Conservation (phyloP, 208 protist species). For the Trypanosoma conorhini region DNA sequence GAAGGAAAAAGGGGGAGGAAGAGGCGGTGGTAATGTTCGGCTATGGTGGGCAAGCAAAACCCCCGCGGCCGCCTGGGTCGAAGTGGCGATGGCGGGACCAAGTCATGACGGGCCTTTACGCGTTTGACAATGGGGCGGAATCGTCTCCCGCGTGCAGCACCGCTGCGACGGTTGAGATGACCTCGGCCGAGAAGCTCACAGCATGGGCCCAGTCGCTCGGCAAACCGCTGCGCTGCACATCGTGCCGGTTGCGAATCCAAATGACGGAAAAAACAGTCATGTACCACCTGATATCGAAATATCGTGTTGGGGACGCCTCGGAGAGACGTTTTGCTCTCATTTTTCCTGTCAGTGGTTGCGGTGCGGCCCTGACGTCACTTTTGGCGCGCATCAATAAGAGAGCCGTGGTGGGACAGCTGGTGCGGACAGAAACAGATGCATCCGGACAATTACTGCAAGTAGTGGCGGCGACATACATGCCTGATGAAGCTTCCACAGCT, state of each 20-base stretch:
- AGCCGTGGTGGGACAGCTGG: slow-evolving; percentile 46
- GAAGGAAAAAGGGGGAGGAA: neutral
- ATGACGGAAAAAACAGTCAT: slow-evolving; percentile 42
- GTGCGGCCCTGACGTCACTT: slow-evolving; percentile 37
- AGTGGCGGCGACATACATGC: slow-evolving; percentile 22
- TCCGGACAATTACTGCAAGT: slow-evolving; percentile 22
- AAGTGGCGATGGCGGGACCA: neutral
- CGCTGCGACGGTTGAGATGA: neutral
- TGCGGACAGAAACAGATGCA: slow-evolving; percentile 6
- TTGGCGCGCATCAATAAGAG: slow-evolving; percentile 35
- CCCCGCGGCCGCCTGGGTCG: neutral
- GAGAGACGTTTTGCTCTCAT: slow-evolving; percentile 38
- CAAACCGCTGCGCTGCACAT: slow-evolving; percentile 13
- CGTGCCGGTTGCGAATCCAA: slow-evolving; percentile 28
- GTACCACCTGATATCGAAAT: slow-evolving; percentile 50
- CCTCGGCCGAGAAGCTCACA: neutral
- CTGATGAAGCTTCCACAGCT: slow-evolving; percentile 10
- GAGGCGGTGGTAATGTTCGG: neutral
- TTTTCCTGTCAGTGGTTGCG: slow-evolving; percentile 75
- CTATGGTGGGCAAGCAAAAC: neutral
- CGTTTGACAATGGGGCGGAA: neutral
- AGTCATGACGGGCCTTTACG: slow-evolving; percentile 15
- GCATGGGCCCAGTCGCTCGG: slow-evolving; percentile 7
- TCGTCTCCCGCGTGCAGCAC: neutral
- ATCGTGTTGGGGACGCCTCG: slow-evolving; percentile 21